Conservation (phyloP, 1,284 basidiomycete genomes). For the Cryptococcus sp. region DNA sequence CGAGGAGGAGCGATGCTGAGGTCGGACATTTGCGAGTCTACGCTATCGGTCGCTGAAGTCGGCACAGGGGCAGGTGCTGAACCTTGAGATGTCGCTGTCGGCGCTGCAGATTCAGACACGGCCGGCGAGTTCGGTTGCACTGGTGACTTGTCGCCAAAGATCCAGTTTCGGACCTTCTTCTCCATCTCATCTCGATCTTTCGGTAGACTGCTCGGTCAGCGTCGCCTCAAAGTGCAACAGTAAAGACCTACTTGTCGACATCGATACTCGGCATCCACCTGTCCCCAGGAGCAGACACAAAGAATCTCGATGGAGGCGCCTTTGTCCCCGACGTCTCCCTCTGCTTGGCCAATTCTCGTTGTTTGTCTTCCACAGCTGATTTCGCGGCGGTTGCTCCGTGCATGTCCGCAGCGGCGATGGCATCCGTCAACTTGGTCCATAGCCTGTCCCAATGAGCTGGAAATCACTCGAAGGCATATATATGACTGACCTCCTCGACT, state of each 20-base stretch:
- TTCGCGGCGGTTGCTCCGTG: conserved; percentile 89
- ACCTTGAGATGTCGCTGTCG: too few species aligned
- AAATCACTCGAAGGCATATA: neutral
- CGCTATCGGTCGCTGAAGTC: neutral
- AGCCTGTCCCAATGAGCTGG: conserved; percentile 50
- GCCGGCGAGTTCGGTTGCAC: conserved; percentile 2
- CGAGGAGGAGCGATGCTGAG: conserved; percentile 15
- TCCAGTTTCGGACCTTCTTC: conserved; percentile 57
- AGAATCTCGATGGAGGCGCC: conserved; percentile 67
- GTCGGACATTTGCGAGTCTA: conserved; percentile 6
- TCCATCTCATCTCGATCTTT: conserved; percentile 62
- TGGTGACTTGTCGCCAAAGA: conserved; percentile 48
- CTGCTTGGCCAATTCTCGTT: conserved; percentile 71
- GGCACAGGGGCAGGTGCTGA: neutral
- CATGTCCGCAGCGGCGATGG: conserved; percentile 85
- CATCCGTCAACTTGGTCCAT: conserved; percentile 80
- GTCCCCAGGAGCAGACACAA: conserved; percentile 59
- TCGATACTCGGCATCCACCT: conserved; percentile 73
- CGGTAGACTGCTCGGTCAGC: conserved; percentile 56
- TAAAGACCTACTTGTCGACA: conserved; percentile 55
- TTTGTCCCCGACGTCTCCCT: conserved; percentile 64
- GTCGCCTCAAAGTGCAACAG: conserved; percentile 12
- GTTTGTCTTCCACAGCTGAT: conserved; percentile 82
- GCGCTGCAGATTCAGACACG: neutral
- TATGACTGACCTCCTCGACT: conserved; percentile 66